These are phyloP conservation scores for Colletotrichum karsti DNA, from an alignment of 2,329 filamentous ascomycete species.

Conservation along the genomic window DNA sequence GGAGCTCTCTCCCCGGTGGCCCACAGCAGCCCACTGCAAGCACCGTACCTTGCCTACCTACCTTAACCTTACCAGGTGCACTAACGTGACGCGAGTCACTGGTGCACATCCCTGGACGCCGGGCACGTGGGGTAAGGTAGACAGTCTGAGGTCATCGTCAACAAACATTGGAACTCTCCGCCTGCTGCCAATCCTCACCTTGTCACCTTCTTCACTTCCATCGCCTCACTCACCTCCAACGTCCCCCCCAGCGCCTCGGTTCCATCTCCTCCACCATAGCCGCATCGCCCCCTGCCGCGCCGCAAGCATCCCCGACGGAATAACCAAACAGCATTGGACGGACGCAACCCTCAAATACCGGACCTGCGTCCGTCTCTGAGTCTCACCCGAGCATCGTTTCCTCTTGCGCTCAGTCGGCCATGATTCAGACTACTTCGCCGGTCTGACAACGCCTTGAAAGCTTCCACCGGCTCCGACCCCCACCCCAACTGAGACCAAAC, in stretches of 20 bases:
- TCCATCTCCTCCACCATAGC: background rate
- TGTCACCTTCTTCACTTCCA: background rate
- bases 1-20: background rate
- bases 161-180: background rate
- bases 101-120: background rate
- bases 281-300: background rate
- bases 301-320: too few relatives aligned
- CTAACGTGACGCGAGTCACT: too few relatives aligned
- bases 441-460: too few relatives aligned
- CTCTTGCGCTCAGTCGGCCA: background rate
- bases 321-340: too few relatives aligned
- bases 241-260: too few relatives aligned
- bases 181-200: background rate
- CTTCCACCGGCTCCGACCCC: too few relatives aligned
- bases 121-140: constrained; percentile 3
- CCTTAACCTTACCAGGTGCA: too few relatives aligned
- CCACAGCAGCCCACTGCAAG: background rate
- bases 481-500: background rate
- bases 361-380: background rate
- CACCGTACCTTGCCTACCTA: too few relatives aligned
- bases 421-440: background rate
- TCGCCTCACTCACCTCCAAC: background rate
- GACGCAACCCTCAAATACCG: too few relatives aligned
- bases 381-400: background rate
- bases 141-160: constrained; percentile 22